These are phyloP conservation scores for Massariosphaeria phaeospora DNA, from an alignment of 495 filamentous ascomycete species.

Conservation along the genomic window DNA sequence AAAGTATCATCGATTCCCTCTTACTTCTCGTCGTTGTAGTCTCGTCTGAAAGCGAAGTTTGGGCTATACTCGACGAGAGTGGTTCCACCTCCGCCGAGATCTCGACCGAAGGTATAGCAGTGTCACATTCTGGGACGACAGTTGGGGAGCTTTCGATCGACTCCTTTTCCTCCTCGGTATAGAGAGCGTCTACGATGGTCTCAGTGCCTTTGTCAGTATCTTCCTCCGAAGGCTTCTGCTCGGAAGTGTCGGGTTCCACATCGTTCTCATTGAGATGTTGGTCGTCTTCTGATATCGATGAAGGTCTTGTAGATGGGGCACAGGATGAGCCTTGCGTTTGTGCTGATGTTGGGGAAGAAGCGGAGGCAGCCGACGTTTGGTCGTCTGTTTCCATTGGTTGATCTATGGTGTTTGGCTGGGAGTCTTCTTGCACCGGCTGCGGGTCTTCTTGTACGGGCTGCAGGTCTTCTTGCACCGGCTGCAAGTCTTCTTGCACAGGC, in stretches of 20 bases:
- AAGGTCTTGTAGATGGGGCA: conserved; percentile 31
- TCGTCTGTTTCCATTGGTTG: conserved; percentile 25
- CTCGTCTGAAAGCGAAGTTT: conserved; percentile 4
- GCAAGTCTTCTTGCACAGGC: too few species aligned
- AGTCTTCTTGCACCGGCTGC: conserved; percentile 6
- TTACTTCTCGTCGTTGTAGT: conserved; percentile 2
- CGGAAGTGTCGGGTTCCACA: neutral
- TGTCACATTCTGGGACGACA: conserved; percentile 23
- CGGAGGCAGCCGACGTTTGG: conserved; percentile 26
- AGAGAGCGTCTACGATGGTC: neutral
- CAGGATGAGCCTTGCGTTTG: conserved; percentile 28
- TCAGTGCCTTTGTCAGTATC: neutral
- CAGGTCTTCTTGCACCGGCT: neutral
- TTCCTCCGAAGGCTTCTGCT: neutral
- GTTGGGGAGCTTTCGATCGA: conserved; percentile 32
- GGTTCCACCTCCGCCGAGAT: neutral
- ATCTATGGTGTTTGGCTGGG: conserved; percentile 9
- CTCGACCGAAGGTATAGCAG: conserved; percentile 14
- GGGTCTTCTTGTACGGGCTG: neutral
- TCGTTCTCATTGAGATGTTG: neutral
- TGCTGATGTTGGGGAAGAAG: conserved; percentile 30
- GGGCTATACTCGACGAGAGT: neutral
- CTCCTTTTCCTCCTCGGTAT: conserved; percentile 19
- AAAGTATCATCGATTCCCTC: conserved; percentile 19
- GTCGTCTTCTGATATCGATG: conserved; percentile 34